Percentiles rank a stretch among this genome's conserved stretches.
These are phyloP conservation scores for Apostasia ramifera DNA, from an alignment of 106 monocot species.

Conservation along the genomic window DNA sequence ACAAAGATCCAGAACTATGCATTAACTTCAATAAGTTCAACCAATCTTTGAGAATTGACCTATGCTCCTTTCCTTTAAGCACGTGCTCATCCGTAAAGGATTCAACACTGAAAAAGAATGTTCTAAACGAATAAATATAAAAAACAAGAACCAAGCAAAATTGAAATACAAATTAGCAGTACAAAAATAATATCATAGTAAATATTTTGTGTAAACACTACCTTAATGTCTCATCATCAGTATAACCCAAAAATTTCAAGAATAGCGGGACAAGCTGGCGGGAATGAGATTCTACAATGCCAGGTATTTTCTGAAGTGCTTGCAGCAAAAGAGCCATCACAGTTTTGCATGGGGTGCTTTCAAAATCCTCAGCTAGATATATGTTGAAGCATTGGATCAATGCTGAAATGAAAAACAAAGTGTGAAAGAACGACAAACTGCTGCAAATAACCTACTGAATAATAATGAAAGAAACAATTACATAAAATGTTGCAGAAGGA, in stretches of 20 bases:
- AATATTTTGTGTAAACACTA: constrained; percentile 7
- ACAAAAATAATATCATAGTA: not conserved
- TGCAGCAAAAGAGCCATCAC: constrained; percentile 56
- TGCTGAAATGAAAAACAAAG: constrained; percentile 37
- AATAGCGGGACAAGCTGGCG: constrained; percentile 74
- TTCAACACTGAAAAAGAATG: constrained; percentile 30
- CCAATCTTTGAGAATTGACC: constrained; percentile 72
- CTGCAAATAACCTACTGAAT: not conserved
- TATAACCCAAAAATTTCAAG: constrained; percentile 77
- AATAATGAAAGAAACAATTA: no score
- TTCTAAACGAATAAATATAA: not conserved
- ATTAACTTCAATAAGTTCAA: constrained; percentile 57
- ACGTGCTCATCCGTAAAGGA: constrained; percentile 17
- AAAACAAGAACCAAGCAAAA: not conserved
- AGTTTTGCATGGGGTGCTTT: constrained; percentile 57
- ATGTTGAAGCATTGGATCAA: constrained; percentile 45
- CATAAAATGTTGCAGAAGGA: not conserved
- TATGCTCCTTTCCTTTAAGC: constrained; percentile 62
- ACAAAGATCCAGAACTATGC: constrained; percentile 61
- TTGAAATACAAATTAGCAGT: not conserved
- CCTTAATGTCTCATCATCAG: constrained; percentile 42
- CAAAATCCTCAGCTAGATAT: constrained; percentile 38
- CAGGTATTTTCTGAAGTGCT: constrained; percentile 61
- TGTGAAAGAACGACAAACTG: not conserved
- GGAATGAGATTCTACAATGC: constrained; percentile 75